Evolutionary conservation across 169 alveolate species (phyloP).

Genomic region (Eimeria nieschulzi): DNA sequence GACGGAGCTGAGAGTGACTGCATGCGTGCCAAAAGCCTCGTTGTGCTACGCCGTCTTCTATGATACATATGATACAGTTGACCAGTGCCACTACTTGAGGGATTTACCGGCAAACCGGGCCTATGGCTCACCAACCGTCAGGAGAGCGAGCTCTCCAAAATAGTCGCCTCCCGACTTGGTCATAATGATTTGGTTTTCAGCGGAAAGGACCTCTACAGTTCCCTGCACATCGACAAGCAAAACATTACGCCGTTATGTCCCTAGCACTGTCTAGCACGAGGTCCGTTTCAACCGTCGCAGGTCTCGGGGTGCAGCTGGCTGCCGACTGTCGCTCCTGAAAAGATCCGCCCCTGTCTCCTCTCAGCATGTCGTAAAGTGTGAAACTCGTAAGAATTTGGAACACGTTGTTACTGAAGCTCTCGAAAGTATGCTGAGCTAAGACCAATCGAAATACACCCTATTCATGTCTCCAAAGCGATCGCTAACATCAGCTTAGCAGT

Average conservation of each 20-base stretch:
- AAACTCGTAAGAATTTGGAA: too few species aligned
- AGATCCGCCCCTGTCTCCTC: too few species aligned
- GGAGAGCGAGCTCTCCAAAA: constrained; percentile 56
- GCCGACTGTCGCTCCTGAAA: too few species aligned
- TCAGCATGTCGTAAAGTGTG: too few species aligned
- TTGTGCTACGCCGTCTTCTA: background rate
- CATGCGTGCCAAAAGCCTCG: too few species aligned
- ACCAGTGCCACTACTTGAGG: background rate
- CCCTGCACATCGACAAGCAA: constrained; percentile 12
- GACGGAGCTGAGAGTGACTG: background rate
- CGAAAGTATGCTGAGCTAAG: background rate
- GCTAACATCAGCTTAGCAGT: background rate
- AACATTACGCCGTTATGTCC: background rate
- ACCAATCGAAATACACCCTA: background rate
- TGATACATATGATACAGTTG: background rate
- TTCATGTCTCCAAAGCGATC: background rate
- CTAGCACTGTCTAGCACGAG: background rate
- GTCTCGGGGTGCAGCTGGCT: too few species aligned
- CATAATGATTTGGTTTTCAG: constrained; percentile 8
- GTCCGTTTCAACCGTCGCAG: too few species aligned
- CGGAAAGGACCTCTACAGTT: constrained; percentile 48
- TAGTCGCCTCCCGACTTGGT: constrained; percentile 44
- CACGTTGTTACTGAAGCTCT: too few species aligned
- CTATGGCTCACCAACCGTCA: constrained; percentile 37
- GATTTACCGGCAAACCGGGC: too few species aligned